Evolutionary conservation across 805 yeast species (phyloP).

Genomic region (Metschnikowia borealis): DNA sequence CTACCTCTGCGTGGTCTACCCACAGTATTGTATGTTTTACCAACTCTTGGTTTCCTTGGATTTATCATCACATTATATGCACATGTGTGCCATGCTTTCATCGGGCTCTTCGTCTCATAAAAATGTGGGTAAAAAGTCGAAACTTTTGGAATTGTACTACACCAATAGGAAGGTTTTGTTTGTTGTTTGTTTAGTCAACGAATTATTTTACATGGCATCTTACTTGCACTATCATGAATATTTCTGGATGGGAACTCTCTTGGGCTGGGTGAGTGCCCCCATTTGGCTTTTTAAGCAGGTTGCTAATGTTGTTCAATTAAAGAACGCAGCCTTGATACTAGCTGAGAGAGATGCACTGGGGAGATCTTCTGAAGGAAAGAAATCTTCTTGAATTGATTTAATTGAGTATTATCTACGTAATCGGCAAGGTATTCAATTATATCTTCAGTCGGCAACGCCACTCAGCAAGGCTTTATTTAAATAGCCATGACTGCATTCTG

Average conservation of each 20-base stretch:
- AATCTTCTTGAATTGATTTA: background rate
- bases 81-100: slow-evolving; percentile 90
- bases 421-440: background rate
- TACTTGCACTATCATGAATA: slow-evolving; percentile 69
- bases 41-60: slow-evolving; percentile 82
- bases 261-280: slow-evolving; percentile 66
- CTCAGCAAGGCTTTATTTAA: background rate
- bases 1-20: slow-evolving; percentile 76
- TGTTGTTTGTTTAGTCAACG: slow-evolving; percentile 88
- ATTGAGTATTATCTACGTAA: background rate
- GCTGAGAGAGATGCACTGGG: slow-evolving; percentile 73
- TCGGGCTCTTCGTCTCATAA: slow-evolving; percentile 83
- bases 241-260: slow-evolving; percentile 56
- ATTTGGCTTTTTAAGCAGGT: slow-evolving; percentile 87
- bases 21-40: slow-evolving; percentile 63
- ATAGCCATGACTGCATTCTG: slow-evolving; percentile 12
- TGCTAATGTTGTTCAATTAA: slow-evolving; percentile 83
- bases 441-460: background rate
- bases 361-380: slow-evolving; percentile 22
- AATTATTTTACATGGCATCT: slow-evolving; percentile 84
- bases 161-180: slow-evolving; percentile 80
- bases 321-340: slow-evolving; percentile 75
- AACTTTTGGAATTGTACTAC: slow-evolving; percentile 79
- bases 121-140: slow-evolving; percentile 66
- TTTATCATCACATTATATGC: slow-evolving; percentile 94